Evolutionary conservation across 139 green algal species (phyloP).

Genomic region (Chlorella sp.): DNA sequence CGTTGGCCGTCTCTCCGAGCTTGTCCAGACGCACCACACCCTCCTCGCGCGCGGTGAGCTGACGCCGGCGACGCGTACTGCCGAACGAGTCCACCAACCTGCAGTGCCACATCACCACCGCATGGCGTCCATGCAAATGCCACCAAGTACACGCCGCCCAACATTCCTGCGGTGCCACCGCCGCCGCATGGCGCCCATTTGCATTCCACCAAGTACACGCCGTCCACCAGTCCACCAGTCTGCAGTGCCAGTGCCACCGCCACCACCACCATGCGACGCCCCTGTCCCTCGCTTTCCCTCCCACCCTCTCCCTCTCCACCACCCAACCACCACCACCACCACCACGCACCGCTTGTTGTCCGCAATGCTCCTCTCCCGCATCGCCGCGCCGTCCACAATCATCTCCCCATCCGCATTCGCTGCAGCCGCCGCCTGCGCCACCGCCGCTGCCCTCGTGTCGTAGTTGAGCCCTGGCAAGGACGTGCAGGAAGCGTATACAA

Average conservation of each 20-base stretch:
- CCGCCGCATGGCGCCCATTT: neutral
- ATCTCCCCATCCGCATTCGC: too few relatives aligned
- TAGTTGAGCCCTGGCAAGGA: neutral
- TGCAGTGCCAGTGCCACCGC: neutral
- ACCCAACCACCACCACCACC: neutral
- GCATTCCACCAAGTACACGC: neutral
- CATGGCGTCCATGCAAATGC: neutral
- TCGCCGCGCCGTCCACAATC: conserved; percentile 3
- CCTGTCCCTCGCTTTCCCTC: too few relatives aligned
- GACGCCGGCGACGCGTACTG: conserved; percentile 32
- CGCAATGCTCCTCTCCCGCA: conserved; percentile 9
- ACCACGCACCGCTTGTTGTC: conserved; percentile 14
- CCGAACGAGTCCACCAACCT: conserved; percentile 52
- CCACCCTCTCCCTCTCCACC: neutral
- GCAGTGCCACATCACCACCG: neutral
- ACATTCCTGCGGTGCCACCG: neutral
- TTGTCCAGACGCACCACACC: conserved; percentile 25
- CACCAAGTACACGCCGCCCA: neutral
- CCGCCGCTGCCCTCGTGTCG: neutral
- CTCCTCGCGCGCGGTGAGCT: conserved; percentile 41
- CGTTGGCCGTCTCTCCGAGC: conserved; percentile 16
- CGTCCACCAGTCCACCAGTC: neutral
- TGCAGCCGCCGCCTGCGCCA: too few relatives aligned
- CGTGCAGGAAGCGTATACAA: neutral
- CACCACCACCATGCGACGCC: neutral